Evolutionary conservation across 352 stramenopile species (phyloP), one percentile per base, ranked within the genome.

Genomic region (Aphanomyces invadans): DNA sequence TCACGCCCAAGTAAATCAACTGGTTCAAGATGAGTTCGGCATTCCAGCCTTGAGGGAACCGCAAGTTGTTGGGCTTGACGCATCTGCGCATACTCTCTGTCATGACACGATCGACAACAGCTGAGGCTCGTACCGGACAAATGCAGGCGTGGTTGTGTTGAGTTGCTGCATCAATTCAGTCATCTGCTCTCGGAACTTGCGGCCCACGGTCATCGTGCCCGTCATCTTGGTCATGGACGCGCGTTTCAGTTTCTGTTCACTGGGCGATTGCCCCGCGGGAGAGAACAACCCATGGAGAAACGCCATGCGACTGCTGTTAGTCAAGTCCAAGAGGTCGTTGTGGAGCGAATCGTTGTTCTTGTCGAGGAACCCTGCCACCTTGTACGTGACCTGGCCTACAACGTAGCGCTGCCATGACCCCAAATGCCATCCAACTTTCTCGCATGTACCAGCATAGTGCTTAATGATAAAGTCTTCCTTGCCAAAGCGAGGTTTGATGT

Each of bases 301-400:
- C 25, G 87, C 80, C 31, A 84, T 86, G 69, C 89, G 78, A 5
- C 83, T 92, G 68, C 75, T 90, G 66, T 96, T 80, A 81, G 95
- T 93, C 1, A 96, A 73, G 21, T 85, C 90, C 46, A 95, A 79
- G 38, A 96, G 71, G 68, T 96, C 87, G 52, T 92, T 91, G 74
- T 97, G 89, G 10, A 99, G 74, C 59, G 92, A 98, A 72, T 99
- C 96, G 69, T 98, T 92, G 79, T 99, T 99, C 76, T 99, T 99
- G 71, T 99, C 96, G 25, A 99, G 78, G 69, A 99, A 99, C 26
- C 92, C 92, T 54, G 86, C 93, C 26, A 97, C 94, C 56, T 86
- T 94, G 79, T 99, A 99, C 32, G 90, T 92, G 23, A 99, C 95
- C 67, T 98, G 89, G 38, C 83, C 59, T 65, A 64, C 10, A 60